Base-by-base conservation (phyloP, 441 rosid genomes). In the Euphorbia schlechtendalii region DNA sequence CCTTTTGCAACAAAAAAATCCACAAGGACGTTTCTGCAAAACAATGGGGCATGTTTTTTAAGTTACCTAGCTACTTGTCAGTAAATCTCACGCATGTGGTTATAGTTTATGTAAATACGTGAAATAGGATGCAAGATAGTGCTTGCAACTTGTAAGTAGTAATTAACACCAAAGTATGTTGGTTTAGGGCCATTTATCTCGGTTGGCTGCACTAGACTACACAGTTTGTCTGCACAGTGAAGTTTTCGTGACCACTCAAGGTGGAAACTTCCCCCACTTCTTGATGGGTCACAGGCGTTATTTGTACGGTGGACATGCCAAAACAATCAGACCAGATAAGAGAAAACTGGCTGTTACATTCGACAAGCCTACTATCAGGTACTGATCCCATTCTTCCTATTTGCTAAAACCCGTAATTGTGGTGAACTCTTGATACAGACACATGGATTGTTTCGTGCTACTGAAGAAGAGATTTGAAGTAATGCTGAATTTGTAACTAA, bases 211-310 rank as follows among this genome's bases (percentile, higher is more conserved):
- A 38, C 90, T 94, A 28, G 97, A 94, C 66, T 91, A 91, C 69
- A 84, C 92, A 13, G 88, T 94, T 73, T 91, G 98, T 79, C 87
- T 94, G 78, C 87, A 86, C 72, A 94, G 98, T 62, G 96, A 89
- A 78, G 98, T 85, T 58, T 89, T 94, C 77, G 89, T 89, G 75
- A 89, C 98, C 18, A 91, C 99, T 24, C 99, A 91, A 86, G 99
- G 99, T 66, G 98, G 99, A 65, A 94, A 94, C 63, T 94, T 87
- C 67, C 98, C 99, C 12, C 97, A 90, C 78, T 94, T 94, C 84
- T 82, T 94, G 77, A 89, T 84, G 79, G 99, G 99, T 70, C 99
- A 90, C 63, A 81, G 99, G 65, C 96, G 94, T 5, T 90, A 87
- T 76, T 77, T 89, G 65, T 83, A 80, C 76, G 89, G 89, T 74